Base-by-base conservation (phyloP, 768 basidiomycete species). In the Fistulinella prunicolor region DNA sequence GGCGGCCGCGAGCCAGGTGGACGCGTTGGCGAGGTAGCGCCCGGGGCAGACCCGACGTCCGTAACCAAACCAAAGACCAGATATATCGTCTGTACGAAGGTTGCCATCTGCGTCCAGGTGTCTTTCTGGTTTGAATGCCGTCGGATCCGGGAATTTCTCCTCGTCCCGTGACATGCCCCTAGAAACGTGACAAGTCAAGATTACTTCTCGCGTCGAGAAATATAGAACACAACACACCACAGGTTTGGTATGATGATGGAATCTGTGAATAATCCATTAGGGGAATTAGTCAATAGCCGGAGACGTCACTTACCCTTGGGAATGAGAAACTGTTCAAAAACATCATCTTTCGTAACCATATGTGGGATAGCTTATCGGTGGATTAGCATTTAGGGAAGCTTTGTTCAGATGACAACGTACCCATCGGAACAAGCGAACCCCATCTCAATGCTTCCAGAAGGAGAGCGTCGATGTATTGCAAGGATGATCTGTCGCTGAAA, bases 311-410 rank as follows among this genome's bases (percentile, higher is more conserved):
- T 14, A 52, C 80, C 81, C 46, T 73, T 72, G 6, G 81, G 81
- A 46, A 83, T 83, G 3, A 74, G 59, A 35, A 74, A 74, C 12
- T 71, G 70, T 29, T 69, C 61, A 44, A 74, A 77, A 14, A 67
- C 42, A 34, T 76, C 74, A 44, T 74, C 73, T 35, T 66, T 59
- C 0, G 69, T 71, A 3, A 60, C 39, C 32, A 43, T 43, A 41
- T 67, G 70, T 14, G 69, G 63, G 17, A 69, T 28, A 13, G 55
- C 68, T 62, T 24, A n/a, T 19, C 28, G 21, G 23, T 3, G 10
- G 22, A 20, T 61, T 9, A 55, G 24, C 14, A 30, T 20, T 6
- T 28, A 42, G 29, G 28, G 12, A 30, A 22, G 1, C 6, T 12
- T 20, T 3, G 6, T 14, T 17, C 22, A n/a, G n/a, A n/a, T n/a